Conservation (phyloP, 2,329 filamentous ascomycete genomes). For the Simplicillium sp. region DNA sequence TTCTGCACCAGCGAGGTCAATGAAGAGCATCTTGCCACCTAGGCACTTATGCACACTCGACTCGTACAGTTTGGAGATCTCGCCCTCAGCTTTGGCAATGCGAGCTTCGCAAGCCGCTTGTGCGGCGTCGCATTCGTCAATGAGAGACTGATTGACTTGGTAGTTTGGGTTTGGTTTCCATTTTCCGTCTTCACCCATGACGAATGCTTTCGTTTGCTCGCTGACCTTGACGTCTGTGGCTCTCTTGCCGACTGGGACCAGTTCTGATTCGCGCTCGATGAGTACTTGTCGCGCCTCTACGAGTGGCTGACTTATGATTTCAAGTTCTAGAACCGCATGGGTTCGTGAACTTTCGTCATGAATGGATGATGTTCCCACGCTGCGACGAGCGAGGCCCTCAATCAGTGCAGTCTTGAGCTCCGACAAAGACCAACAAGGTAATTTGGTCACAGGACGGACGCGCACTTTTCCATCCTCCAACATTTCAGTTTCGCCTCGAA, state of each 20-base stretch:
- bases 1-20: constrained; percentile 34
- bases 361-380: constrained; percentile 25
- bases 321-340: constrained; percentile 31
- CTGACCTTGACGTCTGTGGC: constrained; percentile 10
- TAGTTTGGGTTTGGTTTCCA: constrained; percentile 24
- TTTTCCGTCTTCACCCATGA: constrained; percentile 19
- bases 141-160: constrained; percentile 22
- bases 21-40: constrained; percentile 31
- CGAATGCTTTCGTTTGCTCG: constrained; percentile 14
- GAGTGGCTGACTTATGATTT: constrained; percentile 25
- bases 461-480: constrained; percentile 28
- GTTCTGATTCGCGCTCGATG: constrained; percentile 29
- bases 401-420: constrained; percentile 18
- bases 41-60: constrained; percentile 15
- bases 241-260: constrained; percentile 26
- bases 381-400: constrained; percentile 17
- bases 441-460: constrained; percentile 25
- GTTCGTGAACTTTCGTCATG: constrained; percentile 35
- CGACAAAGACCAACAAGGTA: constrained; percentile 24
- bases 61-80: constrained; percentile 12
- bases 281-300: constrained; percentile 25
- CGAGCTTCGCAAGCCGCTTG: constrained; percentile 23
- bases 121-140: constrained; percentile 27
- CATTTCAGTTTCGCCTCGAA: constrained; percentile 30
- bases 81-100: constrained; percentile 22